These are phyloP conservation scores for Atkinsonella hypoxylon DNA, from an alignment of 2,329 filamentous ascomycete genomes.

Conservation along the genomic window DNA sequence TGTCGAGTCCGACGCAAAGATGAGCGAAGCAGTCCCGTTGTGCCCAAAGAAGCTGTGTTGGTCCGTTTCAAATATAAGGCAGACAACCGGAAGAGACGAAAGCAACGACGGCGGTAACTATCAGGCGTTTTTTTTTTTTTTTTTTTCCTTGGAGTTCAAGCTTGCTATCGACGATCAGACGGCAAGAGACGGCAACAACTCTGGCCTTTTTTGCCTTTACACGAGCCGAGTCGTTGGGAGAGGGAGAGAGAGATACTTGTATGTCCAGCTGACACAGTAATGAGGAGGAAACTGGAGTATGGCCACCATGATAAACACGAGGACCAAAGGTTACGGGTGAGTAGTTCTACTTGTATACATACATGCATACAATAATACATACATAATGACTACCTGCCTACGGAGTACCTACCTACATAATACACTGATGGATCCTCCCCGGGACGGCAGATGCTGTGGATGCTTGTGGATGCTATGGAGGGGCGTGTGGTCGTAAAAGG, in stretches of 20 bases:
- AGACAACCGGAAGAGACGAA: background rate
- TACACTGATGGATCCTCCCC: slow-evolving; percentile 20
- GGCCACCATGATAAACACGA: slow-evolving; percentile 7
- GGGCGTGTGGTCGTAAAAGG: slow-evolving; percentile 34
- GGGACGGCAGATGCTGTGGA: slow-evolving; percentile 29
- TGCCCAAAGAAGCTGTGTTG: background rate
- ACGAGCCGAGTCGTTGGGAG: slow-evolving; percentile 3
- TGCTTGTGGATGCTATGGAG: slow-evolving; percentile 18
- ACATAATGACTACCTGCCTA: slow-evolving; percentile 13
- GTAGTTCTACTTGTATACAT: slow-evolving; percentile 31
- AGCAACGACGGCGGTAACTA: background rate
- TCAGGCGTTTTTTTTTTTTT: background rate
- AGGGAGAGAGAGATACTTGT: slow-evolving; percentile 2
- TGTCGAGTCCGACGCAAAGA: background rate
- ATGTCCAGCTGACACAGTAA: slow-evolving; percentile 3
- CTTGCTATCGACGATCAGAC: background rate
- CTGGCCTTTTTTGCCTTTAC: slow-evolving; percentile 3
- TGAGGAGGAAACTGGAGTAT: slow-evolving; percentile 2
- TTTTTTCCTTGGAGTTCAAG: background rate
- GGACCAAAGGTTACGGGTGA: slow-evolving; percentile 29
- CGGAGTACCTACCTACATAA: too few species aligned
- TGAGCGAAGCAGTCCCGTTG: background rate
- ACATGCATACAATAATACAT: too few species aligned
- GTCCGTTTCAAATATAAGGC: background rate
- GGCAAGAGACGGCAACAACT: slow-evolving; percentile 2